Base-by-base conservation (phyloP, 805 yeast genomes). In the Lipomyces spencermartinsiae region DNA sequence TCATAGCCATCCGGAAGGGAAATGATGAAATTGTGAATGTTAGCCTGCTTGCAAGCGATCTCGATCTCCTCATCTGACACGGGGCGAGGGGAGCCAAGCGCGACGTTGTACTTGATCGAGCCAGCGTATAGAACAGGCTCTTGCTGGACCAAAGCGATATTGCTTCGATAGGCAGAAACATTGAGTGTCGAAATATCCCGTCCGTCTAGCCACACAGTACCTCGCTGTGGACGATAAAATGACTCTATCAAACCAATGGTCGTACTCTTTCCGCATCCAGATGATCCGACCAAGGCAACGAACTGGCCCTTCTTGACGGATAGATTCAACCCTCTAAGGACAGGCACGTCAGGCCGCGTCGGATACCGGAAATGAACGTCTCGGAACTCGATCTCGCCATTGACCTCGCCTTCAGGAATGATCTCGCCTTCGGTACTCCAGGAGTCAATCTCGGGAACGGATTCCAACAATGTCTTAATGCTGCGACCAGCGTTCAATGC, bases 261-360 rank as follows among this genome's bases (percentile, higher is more conserved):
- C 0, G 76, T 74, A 58, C 71, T 65, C 64, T 5, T 82, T 77
- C 57, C 92, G 49, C 77, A 74, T 12, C 97, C 31, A 91, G 88
- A 3, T 93, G 96, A 89, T 1, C 97, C 97, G 22, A 92, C 97
- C 73, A 92, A 86, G 8, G 97, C 97, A 46, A 92, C 93, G 74
- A 89, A 91, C 73, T 87, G 79, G 7, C 97, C 97, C 6, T 93
- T 89, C 12, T 93, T 92, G 85, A 76, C 67, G 2, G 58, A 53
- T 25, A 76, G 64, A 59, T 71, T 67, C 29, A 76, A 64, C 54
- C 76, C 76, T 1, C 64, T 65, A 10, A 77, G 68, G 22, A 76
- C 76, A n/a, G 74, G 69, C 14, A 74, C 75, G 14, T 75, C 73
- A 7, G 73, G 69, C 4, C 79, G 71, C 2, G 79, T 74, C 2